Evolutionary conservation across 2,329 filamentous ascomycete genomes (phyloP).

Genomic region (Xylariaceae sp.): DNA sequence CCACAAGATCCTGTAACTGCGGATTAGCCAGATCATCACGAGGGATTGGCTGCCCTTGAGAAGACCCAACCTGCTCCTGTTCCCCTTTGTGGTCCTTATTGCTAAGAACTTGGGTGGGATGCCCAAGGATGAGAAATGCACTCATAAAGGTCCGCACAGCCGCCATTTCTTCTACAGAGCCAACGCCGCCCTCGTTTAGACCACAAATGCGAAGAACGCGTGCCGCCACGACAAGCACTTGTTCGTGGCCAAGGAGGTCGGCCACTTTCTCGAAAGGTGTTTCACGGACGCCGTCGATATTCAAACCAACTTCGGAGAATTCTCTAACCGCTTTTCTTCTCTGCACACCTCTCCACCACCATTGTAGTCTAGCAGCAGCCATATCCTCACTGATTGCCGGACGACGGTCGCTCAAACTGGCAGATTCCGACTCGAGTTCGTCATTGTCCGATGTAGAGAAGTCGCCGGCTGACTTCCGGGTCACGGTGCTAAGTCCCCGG

Average conservation of each 20-base stretch:
- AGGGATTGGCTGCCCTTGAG: slow-evolving; percentile 40
- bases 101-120: slow-evolving; percentile 73
- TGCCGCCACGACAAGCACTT: slow-evolving; percentile 62
- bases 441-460: slow-evolving; percentile 43
- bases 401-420: slow-evolving; percentile 49
- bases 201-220: slow-evolving; percentile 67
- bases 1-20: slow-evolving; percentile 66
- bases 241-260: slow-evolving; percentile 61
- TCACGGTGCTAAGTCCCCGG: slow-evolving; percentile 48
- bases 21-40: slow-evolving; percentile 57
- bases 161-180: slow-evolving; percentile 64
- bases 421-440: slow-evolving; percentile 37
- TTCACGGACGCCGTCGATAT: slow-evolving; percentile 65
- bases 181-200: slow-evolving; percentile 59
- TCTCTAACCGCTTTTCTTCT: slow-evolving; percentile 59
- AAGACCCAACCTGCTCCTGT: slow-evolving; percentile 52
- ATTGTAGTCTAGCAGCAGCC: slow-evolving; percentile 64
- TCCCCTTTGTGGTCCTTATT: slow-evolving; percentile 63
- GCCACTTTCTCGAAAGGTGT: slow-evolving; percentile 73
- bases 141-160: slow-evolving; percentile 73
- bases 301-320: slow-evolving; percentile 64
- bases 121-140: slow-evolving; percentile 74
- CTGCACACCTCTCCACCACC: slow-evolving; percentile 61
- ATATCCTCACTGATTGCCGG: slow-evolving; percentile 51
- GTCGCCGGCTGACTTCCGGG: slow-evolving; percentile 32